Base-by-base conservation (phyloP, 805 yeast species). In the Debaryomyces tyrocola region DNA sequence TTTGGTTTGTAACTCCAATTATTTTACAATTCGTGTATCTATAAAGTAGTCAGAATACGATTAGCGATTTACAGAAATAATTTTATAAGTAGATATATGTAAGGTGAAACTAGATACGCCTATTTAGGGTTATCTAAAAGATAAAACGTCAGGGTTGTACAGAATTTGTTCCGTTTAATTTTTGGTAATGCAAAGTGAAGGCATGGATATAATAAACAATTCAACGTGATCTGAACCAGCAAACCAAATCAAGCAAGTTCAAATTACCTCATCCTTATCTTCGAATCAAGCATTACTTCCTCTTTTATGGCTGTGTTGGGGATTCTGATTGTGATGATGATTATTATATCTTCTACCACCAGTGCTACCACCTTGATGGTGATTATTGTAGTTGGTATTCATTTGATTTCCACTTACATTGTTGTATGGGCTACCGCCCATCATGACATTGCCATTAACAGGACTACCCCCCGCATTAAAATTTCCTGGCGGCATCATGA, bases 401-500 rank as follows among this genome's bases (percentile, higher is more conserved):
- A 24, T 24, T 24, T 24, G 27, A 9, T 24, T 24, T 24, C 45
- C 43, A 21, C 53, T 48, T 20, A 33, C 43, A 41, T 48, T 40
- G 35, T 38, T 41, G 28, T 40, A 38, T n/a, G 47, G 47, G 10
- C 41, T 42, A 10, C 54, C 54, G 14, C 58, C 58, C 53, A 60
- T 50, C 45, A 55, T 52, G 43, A 59, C 48, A 40, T 63, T 62
- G 6, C 62, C 67, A 40, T 57, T 59, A 9, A 59, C 63, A 7
- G 70, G 72, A 41, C 63, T 59, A 17, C 61, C 64, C 10, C 57
- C 50, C 6, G 62, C 60, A 2, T 49, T 53, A 51, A 55, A 62
- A 14, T 57, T 55, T n/a, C 58, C 60, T 33, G 66, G 66, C 3
- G 73, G 69, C 12, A 66, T 60, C 49, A 67, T 58, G 48, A 63